These are phyloP conservation scores for Ustilago esculenta DNA, from an alignment of 1,284 basidiomycete genomes.

Conservation along the genomic window DNA sequence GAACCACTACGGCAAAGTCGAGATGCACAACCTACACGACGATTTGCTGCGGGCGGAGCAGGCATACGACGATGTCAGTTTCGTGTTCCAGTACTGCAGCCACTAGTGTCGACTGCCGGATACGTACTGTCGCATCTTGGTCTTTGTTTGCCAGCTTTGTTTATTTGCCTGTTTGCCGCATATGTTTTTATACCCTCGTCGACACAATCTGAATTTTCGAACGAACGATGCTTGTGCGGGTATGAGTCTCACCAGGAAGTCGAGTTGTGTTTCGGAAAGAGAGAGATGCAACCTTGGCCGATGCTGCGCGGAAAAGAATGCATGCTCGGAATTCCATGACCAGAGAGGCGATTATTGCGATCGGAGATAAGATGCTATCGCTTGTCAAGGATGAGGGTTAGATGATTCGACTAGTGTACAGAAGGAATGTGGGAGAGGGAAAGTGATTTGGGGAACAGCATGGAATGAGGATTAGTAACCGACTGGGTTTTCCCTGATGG, in stretches of 20 bases:
- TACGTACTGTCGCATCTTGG: not conserved
- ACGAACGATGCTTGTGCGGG: too few relatives aligned
- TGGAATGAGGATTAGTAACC: slow-evolving; percentile 30
- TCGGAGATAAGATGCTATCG: too few relatives aligned
- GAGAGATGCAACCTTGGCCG: too few relatives aligned
- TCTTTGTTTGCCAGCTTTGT: not conserved
- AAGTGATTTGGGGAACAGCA: not conserved
- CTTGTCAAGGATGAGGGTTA: too few relatives aligned
- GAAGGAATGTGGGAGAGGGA: not conserved
- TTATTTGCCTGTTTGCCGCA: not conserved
- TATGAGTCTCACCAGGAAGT: too few relatives aligned
- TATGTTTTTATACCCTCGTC: too few relatives aligned
- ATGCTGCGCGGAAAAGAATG: too few relatives aligned
- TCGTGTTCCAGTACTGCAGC: slow-evolving; percentile 69
- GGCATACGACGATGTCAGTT: slow-evolving; percentile 78
- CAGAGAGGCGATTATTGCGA: too few relatives aligned
- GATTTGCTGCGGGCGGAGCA: slow-evolving; percentile 92
- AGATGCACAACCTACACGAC: slow-evolving; percentile 91
- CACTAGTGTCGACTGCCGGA: slow-evolving; percentile 34
- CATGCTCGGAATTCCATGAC: too few relatives aligned
- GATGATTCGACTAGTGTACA: slow-evolving; percentile 24
- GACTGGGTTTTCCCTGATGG: slow-evolving; percentile 39
- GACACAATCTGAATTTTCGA: too few relatives aligned
- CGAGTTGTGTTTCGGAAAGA: too few relatives aligned
- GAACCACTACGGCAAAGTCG: slow-evolving; percentile 93